Conservation (phyloP, 1,284 basidiomycete genomes). For the Marasmius tenuissimus region DNA sequence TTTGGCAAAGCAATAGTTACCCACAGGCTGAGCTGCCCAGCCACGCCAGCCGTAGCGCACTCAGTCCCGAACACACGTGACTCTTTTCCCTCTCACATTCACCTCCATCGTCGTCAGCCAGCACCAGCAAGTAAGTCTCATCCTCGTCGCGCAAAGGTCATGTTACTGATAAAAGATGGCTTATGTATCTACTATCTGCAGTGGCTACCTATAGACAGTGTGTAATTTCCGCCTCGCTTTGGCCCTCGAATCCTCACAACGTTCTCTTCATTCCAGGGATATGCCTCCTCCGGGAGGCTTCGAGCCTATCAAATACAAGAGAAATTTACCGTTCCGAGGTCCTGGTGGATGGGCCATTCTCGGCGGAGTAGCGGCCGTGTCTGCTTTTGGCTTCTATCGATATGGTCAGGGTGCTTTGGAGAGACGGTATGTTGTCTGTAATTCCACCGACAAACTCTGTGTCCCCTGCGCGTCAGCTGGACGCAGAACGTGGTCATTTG, state of each 20-base stretch:
- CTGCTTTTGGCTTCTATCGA: constrained; percentile 91
- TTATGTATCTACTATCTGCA: too few species aligned
- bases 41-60: not conserved
- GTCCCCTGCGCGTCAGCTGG: constrained; percentile 50
- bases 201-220: constrained; percentile 61
- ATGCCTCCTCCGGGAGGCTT: constrained; percentile 96
- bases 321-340: constrained; percentile 92
- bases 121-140: too few species aligned
- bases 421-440: constrained; percentile 68
- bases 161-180: too few species aligned
- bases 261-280: constrained; percentile 60
- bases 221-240: constrained; percentile 24
- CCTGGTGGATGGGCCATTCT: constrained; percentile 89
- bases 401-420: constrained; percentile 90
- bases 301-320: constrained; percentile 92
- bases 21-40: not conserved
- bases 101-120: too few species aligned
- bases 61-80: too few species aligned
- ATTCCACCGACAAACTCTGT: constrained; percentile 21
- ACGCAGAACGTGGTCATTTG: constrained; percentile 56
- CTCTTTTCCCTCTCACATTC: too few species aligned
- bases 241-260: not conserved
- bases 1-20: not conserved
- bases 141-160: too few species aligned
- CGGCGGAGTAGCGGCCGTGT: constrained; percentile 81